Evolutionary conservation across 2,329 filamentous ascomycete genomes (phyloP), one percentile per base, ranked within the genome.

Genomic region (Rutstroemia sp.): DNA sequence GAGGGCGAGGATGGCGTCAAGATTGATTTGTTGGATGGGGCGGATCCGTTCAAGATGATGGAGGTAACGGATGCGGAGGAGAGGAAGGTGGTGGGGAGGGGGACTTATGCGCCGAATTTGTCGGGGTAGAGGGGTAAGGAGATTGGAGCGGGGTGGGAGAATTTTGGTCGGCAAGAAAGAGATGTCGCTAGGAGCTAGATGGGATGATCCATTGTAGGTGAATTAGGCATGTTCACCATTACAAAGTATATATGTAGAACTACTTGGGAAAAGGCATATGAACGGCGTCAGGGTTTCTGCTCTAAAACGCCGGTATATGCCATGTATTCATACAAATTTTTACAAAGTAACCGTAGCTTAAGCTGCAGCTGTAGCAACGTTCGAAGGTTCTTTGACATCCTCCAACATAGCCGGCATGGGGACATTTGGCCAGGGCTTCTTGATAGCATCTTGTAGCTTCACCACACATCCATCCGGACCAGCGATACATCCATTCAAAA

Each of bases 401-500:
- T 77, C 74, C 7, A 79, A 70, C 53, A 78, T 71, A 2, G 78
- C 79, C 5, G 78, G 75, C 18, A 81, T 71, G 49, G 44, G 19
- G 10, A 57, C 44, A 19, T 79, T 71, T 3, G 84, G 84, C 84
- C 83, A 87, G 23, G 83, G 80, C 77, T 95, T 94, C 80, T 95
- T 95, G 71, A 94, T 81, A 14, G 94, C 88, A 73, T 99, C 94
- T 70, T 95, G 87, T 56, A 99, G 78, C 74, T 86, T 85, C 59
- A 99, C 88, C 57, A 92, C 74, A 62, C 88, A 85, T 59, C 90
- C 88, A 75, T 95, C 95, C 58, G 92, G 92, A 0, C 94, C 94
- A 37, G 88, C 88, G 44, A 99, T 86, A 62, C 85, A 81, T 30
- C 92, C 94, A 73, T 88, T 90, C 62, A 99, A 85, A 53, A 96